Base-by-base conservation (phyloP, 177 flowering plant genomes). In the Telopea speciosissima region DNA sequence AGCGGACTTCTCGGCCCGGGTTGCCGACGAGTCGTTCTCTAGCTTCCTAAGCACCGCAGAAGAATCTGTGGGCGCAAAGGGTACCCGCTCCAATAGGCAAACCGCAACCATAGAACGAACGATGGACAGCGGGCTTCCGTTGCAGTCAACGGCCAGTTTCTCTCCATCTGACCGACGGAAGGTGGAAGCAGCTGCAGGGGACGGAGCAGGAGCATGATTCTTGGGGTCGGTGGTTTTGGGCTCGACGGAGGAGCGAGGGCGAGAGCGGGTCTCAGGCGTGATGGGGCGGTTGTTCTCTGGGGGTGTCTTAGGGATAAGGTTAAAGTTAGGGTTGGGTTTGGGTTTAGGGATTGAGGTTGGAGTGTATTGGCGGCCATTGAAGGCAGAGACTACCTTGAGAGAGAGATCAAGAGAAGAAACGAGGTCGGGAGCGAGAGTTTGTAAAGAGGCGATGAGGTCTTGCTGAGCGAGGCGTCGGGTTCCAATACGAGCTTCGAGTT, bases 71-170 rank as follows among this genome's bases (percentile, higher is more conserved):
- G 90, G 72, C 25, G 74, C 45, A 76, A 90, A 95, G 0, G 98
- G 99, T 3, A 89, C 89, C 72, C 97, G 76, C 72, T 91, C 92
- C 75, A 95, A 70, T 74, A 95, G 77, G 72, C 89, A 86, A 54
- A 81, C 88, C 3, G 97, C 97, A 59, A 95, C 96, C 93, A 92
- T 85, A 3, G 96, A 82, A 70, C 99, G 75, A 24, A 92, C 93
- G 14, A 89, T 75, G 25, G 85, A 69, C 40, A 88, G 73, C 11
- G 97, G 88, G 36, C 85, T 84, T 21, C 86, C 89, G n/a, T 80
- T 81, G 62, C 76, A 85, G 56, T 83, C 89, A 22, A 80, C 66
- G 8, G 69, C 66, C 9, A 73, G 62, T 31, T 74, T 78, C 44
- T 75, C 81, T 11, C 67, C 62, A 11, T 75, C 79, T 22, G 74